A percentile compares a stretch with the other conserved stretches of the same genome.
Evolutionary conservation across 129 eudicot species (phyloP).

Genomic region (Calendula officinalis): DNA sequence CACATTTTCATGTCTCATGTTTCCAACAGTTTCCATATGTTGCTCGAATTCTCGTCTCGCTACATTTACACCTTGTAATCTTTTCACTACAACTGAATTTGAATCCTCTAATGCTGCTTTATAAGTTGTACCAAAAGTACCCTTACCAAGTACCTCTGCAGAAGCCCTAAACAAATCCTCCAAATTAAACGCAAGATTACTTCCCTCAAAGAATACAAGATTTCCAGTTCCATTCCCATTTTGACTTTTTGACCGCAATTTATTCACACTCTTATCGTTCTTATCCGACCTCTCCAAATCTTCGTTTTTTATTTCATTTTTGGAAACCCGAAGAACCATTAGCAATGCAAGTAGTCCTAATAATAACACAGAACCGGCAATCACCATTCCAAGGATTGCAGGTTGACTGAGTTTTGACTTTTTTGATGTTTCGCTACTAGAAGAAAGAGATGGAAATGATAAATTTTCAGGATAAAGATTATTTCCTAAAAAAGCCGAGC

Average conservation of each 20-base stretch:
- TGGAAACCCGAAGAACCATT: conserved; percentile 37
- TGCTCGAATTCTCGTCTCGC: conserved; percentile 80
- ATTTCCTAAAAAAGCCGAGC: conserved; percentile 66
- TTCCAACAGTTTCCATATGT: conserved; percentile 88
- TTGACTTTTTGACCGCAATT: conserved; percentile 40
- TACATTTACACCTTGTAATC: conserved; percentile 60
- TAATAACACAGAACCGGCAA: conserved; percentile 47
- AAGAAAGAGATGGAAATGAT: conserved; percentile 36
- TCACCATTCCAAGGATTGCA: conserved; percentile 67
- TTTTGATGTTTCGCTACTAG: conserved; percentile 34
- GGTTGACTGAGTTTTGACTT: conserved; percentile 53
- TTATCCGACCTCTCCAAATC: conserved; percentile 24
- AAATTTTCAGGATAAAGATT: conserved; percentile 31
- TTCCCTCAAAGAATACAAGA: conserved; percentile 73
- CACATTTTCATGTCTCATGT: conserved; percentile 66
- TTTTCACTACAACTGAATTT: conserved; percentile 74
- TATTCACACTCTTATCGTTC: conserved; percentile 35
- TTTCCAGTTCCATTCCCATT: conserved; percentile 42
- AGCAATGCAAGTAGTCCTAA: conserved; percentile 46
- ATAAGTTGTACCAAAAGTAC: conserved; percentile 80
- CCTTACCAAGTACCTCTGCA: conserved; percentile 94
- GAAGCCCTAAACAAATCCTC: conserved; percentile 95
- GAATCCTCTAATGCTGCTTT: conserved; percentile 89
- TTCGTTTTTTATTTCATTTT: conserved; percentile 24
- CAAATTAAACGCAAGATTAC: conserved; percentile 66